Evolutionary conservation across 768 basidiomycete species (phyloP), one percentile per base, ranked within the genome.

Genomic region (Pleurotus djamor): DNA sequence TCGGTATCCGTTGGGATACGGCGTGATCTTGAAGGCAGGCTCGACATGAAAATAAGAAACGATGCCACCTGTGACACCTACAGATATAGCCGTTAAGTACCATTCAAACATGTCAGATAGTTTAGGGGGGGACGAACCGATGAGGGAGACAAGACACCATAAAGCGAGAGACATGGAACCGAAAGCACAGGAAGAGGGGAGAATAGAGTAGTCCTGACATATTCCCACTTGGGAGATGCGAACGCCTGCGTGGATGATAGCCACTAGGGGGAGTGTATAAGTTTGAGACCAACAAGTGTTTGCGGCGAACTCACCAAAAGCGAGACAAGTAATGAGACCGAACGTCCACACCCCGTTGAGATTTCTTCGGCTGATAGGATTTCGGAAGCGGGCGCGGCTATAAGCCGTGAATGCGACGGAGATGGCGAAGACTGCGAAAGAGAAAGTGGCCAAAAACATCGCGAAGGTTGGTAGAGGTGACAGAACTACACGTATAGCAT

Each of bases 41-140:
- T 56, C 54, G 32, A 56, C 54, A 38, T 56, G 54, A n/a, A 56
- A 32, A 28, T 56, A 56, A 7, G 37, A 56, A 43, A 56, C 54
- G 33, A 56, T 32, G 44, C 28, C 35, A 28, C 54, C 54, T 43
- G 21, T 28, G n/a, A 44, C 16, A 33, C 54, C 54, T 56, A 37
- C 10, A 37, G 1, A 7, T 6, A 54, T n/a, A 41, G 38, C 17
- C 45, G 17, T n/a, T 47, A 7, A 17, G n/a, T 2, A 28, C 21
- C 21, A 28, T 28, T 28, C 21, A 28, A 28, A 28, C 21, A 28
- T 28, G 21, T 28, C 21, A 47, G 45, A 17, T 47, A 8, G 21
- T 9, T 12, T n/a, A 17, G 14, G 17, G 5, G 41, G 41, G 3
- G 3, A 56, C 16, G n/a, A 6, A 56, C 54, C 33, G 21, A 44